These are phyloP conservation scores for Cystobasidium sp. DNA, from an alignment of 1,284 basidiomycete genomes.

Conservation along the genomic window DNA sequence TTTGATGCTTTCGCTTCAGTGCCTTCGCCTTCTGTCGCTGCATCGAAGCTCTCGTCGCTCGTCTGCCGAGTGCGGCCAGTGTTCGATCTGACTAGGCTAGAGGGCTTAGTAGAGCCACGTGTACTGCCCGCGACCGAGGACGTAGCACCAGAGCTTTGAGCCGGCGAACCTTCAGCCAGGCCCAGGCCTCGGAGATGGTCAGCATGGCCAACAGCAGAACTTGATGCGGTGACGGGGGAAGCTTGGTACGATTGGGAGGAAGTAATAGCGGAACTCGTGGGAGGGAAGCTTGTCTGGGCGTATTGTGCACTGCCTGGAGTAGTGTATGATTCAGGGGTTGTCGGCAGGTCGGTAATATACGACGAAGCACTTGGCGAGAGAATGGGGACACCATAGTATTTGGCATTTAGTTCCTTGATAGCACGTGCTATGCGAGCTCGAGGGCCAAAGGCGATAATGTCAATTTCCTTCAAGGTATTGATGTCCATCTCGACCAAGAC, in stretches of 20 bases:
- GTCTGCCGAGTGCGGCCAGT: constrained; percentile 3
- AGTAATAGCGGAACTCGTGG: background rate
- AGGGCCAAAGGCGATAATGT: constrained; percentile 91
- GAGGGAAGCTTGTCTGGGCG: background rate
- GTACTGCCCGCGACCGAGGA: background rate
- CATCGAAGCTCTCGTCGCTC: constrained; percentile 24
- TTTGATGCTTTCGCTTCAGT: background rate
- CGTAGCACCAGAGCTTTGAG: constrained; percentile 10
- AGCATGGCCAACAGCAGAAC: background rate
- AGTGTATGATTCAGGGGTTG: constrained; percentile 25
- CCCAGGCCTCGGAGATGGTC: constrained; percentile 19
- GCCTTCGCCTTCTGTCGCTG: constrained; percentile 1
- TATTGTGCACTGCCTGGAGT: constrained; percentile 5
- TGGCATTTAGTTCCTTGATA: constrained; percentile 74
- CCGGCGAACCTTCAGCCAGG: constrained; percentile 10
- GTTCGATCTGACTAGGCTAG: background rate
- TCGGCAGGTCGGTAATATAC: constrained; percentile 16
- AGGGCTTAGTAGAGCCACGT: background rate
- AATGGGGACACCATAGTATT: constrained; percentile 22
- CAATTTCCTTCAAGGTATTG: constrained; percentile 93
- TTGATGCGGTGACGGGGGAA: constrained; percentile 9
- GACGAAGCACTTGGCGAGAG: constrained; percentile 21
- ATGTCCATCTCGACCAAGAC: constrained; percentile 92
- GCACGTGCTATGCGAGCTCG: constrained; percentile 90
- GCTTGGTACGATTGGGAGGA: constrained; percentile 9